phyloP scores from a whole-genome alignment of 1,139 yeast genomes.

The Yamadazyma pseudoaaseri region DNA sequence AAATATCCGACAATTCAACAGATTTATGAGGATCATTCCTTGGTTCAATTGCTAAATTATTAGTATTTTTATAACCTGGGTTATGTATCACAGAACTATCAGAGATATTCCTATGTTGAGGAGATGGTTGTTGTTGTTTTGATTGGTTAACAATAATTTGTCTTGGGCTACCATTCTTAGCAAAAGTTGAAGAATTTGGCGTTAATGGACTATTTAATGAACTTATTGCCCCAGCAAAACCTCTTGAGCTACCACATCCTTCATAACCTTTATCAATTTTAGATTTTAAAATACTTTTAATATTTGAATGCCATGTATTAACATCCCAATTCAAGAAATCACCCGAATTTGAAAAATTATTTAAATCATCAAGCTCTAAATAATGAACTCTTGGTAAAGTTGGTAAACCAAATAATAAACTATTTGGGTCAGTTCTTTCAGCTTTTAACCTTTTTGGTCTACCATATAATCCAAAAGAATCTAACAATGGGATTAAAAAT shows the following conservation, averaged over 20 bases:
- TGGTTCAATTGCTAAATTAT: slow-evolving; percentile 14
- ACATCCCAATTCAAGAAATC: slow-evolving; percentile 56
- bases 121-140: slow-evolving; percentile 1
- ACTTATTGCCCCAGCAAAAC: slow-evolving; percentile 56
- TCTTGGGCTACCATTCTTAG: slow-evolving; percentile 3
- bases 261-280: slow-evolving; percentile 74
- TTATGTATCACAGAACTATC: slow-evolving; percentile 9
- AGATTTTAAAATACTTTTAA: slow-evolving; percentile 60
- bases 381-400: slow-evolving; percentile 87
- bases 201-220: slow-evolving; percentile 38
- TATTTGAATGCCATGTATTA: slow-evolving; percentile 64
- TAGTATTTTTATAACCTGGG: slow-evolving; percentile 5
- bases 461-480: slow-evolving; percentile 86
- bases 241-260: slow-evolving; percentile 76
- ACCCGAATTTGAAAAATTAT: slow-evolving; percentile 18
- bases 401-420: slow-evolving; percentile 87
- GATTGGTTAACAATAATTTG: slow-evolving; percentile 4
- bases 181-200: slow-evolving; percentile 7
- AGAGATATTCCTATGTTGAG: slow-evolving; percentile 7
- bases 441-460: slow-evolving; percentile 88
- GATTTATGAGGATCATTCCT: slow-evolving; percentile 26
- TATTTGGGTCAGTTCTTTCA: slow-evolving; percentile 74
- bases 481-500: slow-evolving; percentile 80
- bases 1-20: slow-evolving; percentile 44
- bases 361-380: slow-evolving; percentile 41